phyloP scores from a whole-genome alignment of 169 alveolate genomes.

The Eimeria zaria region DNA sequence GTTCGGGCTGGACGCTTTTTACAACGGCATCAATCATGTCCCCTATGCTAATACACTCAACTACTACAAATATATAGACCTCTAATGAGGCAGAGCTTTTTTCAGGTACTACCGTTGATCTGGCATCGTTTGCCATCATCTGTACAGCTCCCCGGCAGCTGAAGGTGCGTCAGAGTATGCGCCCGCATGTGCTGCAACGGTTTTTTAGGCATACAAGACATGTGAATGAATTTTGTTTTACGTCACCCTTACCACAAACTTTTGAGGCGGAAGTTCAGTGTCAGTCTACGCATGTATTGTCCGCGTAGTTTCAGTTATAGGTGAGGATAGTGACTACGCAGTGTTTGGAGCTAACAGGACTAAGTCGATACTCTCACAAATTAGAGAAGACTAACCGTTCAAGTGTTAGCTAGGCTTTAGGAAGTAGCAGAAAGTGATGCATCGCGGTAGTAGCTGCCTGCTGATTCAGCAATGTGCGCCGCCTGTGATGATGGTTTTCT shows the following conservation, averaged over 20 bases:
- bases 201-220: background rate
- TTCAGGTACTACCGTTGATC: background rate
- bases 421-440: background rate
- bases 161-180: background rate
- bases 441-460: background rate
- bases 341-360: background rate
- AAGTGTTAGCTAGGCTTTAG: background rate
- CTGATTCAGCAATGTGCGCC: background rate
- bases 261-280: background rate
- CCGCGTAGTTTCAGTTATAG: background rate
- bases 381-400: no score
- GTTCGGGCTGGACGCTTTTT: conserved; percentile 67
- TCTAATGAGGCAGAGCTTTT: background rate
- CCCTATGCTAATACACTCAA: conserved; percentile 76
- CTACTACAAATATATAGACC: conserved; percentile 55
- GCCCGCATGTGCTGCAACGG: background rate
- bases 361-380: background rate
- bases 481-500: background rate
- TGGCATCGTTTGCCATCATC: background rate
- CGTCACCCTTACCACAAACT: background rate
- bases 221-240: background rate
- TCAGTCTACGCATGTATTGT: background rate
- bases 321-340: background rate
- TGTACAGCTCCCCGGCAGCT: background rate
- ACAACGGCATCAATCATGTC: conserved; percentile 35